A percentile compares a stretch with the other conserved stretches of the same genome.
Conservation (phyloP, 2,329 filamentous ascomycete genomes). For the Ophiostoma montium region DNA sequence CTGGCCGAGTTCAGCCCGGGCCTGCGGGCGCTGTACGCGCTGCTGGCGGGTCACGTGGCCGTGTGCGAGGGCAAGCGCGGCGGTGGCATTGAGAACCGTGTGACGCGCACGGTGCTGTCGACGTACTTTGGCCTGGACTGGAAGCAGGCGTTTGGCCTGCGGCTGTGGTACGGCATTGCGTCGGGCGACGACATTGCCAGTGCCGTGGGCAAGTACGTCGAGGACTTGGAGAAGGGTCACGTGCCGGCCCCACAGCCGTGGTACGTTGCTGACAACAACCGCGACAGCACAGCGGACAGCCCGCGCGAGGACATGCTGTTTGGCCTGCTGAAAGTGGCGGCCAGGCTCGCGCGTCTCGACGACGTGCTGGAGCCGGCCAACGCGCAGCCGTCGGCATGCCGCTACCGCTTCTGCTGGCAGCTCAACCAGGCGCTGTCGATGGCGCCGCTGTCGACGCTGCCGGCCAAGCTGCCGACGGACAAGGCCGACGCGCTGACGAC, state of each 20-base stretch:
- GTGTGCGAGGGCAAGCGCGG: constrained; percentile 64
- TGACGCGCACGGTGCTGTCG: constrained; percentile 67
- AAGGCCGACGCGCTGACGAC: constrained; percentile 48
- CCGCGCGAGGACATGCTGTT: constrained; percentile 67
- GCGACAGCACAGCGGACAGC: too few relatives aligned
- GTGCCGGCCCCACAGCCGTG: constrained; percentile 63
- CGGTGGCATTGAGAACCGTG: constrained; percentile 63
- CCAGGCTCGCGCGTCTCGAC: constrained; percentile 47
- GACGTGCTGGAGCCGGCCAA: constrained; percentile 63
- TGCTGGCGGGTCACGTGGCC: constrained; percentile 78
- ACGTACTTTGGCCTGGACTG: constrained; percentile 78
- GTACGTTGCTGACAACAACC: constrained; percentile 32
- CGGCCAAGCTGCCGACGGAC: constrained; percentile 47
- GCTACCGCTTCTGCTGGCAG: constrained; percentile 72
- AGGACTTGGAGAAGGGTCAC: constrained; percentile 55
- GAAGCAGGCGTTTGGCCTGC: constrained; percentile 83
- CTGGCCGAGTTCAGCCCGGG: constrained; percentile 77
- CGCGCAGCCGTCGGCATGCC: constrained; percentile 58
- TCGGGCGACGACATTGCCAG: constrained; percentile 54
- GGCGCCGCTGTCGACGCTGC: constrained; percentile 20
- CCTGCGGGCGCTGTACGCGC: constrained; percentile 76
- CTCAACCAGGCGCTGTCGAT: constrained; percentile 54
- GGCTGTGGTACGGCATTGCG: constrained; percentile 74
- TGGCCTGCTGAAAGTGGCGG: constrained; percentile 72
- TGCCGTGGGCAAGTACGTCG: constrained; percentile 60